Percentiles rank a stretch among this genome's conserved stretches.
These are phyloP conservation scores for Keqinozyma sinolaborantium DNA, from an alignment of 1,139 yeast species.

Conservation along the genomic window DNA sequence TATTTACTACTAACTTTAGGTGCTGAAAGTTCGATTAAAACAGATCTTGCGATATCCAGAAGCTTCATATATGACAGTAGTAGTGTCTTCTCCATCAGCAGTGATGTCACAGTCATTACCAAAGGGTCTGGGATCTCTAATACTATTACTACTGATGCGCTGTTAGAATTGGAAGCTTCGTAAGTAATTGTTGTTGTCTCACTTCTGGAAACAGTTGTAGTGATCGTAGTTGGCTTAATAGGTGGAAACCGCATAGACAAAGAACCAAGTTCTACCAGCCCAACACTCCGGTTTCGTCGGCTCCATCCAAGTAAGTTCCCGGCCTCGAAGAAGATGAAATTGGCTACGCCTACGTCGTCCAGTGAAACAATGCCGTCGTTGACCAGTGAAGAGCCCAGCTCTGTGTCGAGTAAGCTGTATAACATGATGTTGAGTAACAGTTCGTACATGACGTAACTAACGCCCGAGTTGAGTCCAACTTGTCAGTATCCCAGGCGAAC, in stretches of 20 bases:
- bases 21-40: too few relatives aligned
- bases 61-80: too few relatives aligned
- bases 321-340: not conserved
- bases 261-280: constrained; percentile 11
- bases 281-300: constrained; percentile 7
- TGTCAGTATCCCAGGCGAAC: not conserved
- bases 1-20: too few relatives aligned
- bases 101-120: too few relatives aligned
- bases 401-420: not conserved
- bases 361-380: not conserved
- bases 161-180: too few relatives aligned
- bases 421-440: not conserved
- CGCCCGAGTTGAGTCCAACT: not conserved
- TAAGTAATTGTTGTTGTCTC: too few relatives aligned
- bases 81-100: too few relatives aligned
- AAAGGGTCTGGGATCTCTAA: too few relatives aligned
- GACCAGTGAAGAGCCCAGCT: not conserved
- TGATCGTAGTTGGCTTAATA: too few relatives aligned
- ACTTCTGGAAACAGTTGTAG: too few relatives aligned
- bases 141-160: too few relatives aligned
- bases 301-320: not conserved
- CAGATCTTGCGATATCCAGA: too few relatives aligned
- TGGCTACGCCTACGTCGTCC: not conserved
- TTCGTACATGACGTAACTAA: not conserved
- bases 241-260: constrained; percentile 21